Base-by-base conservation (phyloP, 139 green algal species). In the Chlamydomonas incerta region DNA sequence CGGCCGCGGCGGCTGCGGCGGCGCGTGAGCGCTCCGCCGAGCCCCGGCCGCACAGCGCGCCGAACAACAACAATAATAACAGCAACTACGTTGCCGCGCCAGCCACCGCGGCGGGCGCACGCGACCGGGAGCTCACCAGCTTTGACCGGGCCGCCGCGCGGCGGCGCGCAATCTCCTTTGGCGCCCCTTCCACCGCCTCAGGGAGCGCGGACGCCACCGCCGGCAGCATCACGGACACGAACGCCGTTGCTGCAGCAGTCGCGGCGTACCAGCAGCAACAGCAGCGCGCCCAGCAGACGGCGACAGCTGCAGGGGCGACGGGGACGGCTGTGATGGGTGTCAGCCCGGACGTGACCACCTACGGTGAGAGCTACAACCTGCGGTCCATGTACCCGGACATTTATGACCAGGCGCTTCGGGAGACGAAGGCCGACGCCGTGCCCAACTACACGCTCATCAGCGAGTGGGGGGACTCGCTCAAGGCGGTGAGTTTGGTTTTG, bases 401-500 rank as follows among this genome's bases (percentile, higher is more conserved):
- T 50, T 89, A 89, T 33, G 77, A 81, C 35, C 14, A 33, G 60
- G 87, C 87, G 24, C 18, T 85, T 0, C 55, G 47, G n/a, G 65
- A 70, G 41, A 88, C 81, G 10, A 67, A 65, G 66, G 47, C 80
- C 8, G 67, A 88, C 15, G 66, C 82, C 31, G 63, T 50, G 23
- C 74, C 81, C 31, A 90, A 90, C 75, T 71, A 68, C 46, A 90
- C 81, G 2, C 66, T 88, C 37, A 82, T 86, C 66, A 85, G 70
- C 66, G 81, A 86, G n/a, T 90, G 81, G 81, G 87, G 73, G 11
- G 82, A 90, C 81, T 88, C 81, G 5, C 41, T 90, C 10, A 88
- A 88, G 41, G 20, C 67, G 55, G 82, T 87, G 82, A 82, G 82
- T 41, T 8, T 6, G 20, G 60, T 31, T n/a, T n/a, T n/a, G n/a